Evolutionary conservation across 345 rosid species (phyloP), one percentile per base, ranked within the genome.

Genomic region (Populus davidiana): DNA sequence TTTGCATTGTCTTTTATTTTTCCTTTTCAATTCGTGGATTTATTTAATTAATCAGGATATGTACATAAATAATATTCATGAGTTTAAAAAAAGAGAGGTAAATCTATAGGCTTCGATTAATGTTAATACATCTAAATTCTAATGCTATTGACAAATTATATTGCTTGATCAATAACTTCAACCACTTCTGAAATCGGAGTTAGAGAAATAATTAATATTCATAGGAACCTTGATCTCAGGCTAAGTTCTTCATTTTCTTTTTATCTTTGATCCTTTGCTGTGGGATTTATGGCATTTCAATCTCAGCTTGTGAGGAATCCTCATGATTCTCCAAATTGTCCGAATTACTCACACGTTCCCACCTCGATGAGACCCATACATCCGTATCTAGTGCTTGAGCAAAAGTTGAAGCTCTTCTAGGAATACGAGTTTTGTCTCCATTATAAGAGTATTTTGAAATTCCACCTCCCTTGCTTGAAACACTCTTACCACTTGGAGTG

Each of bases 391-490:
- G 69, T 43, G 68, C 49, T 44, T 9, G 76, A 56, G 78, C 50
- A 35, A 23, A 29, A 29, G 64, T 38, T 35, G 36, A 66, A 73
- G 71, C 38, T 9, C 49, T 54, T 67, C 68, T 75, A 8, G 6
- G 64, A 62, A 50, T 38, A 59, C 7, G 21, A 39, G 10, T 9
- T 59, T 59, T 3, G 62, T 75, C 72, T 59, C 83, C 80, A 6
- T 74, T 17, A 33, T 72, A 82, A 5, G 74, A 13, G 12, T 67
- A 72, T 17, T 29, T 74, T 35, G 77, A 78, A 31, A 81, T 18
- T 29, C 52, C 41, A 44, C 43, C 18, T 3, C 68, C 75, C 73
- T 68, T 78, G 41, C 64, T 70, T 87, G 80, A 78, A 39, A 54
- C 66, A 11, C 69, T 72, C 29, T 33, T 77, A 18, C 61, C 69